Base-by-base conservation (phyloP, 2,329 filamentous ascomycete genomes). In the Pyricularia grisea region DNA sequence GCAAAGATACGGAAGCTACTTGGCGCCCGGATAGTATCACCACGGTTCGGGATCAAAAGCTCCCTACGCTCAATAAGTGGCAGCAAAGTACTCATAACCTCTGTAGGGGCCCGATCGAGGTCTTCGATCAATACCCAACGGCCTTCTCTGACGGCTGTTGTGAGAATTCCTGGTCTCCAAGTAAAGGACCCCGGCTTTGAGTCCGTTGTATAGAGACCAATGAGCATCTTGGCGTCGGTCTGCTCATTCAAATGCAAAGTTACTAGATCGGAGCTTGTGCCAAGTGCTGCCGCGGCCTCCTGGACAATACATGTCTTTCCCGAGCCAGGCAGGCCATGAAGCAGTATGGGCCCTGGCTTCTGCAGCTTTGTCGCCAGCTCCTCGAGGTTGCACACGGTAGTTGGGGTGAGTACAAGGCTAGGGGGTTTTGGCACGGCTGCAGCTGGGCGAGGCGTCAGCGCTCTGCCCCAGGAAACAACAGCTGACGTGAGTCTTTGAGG, bases 61-160 rank as follows among this genome's bases (percentile, higher is more conserved):
- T 97, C 93, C n/a, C 92, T 89, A 70, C 92, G 88, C 79, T 99
- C 95, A 70, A 99, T 94, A 10, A 99, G 84, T 11, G 96, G 95
- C 30, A 99, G 83, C 31, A 99, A 86, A 17, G 94, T 93, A 77
- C 94, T 97, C 78, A 99, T 89, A 66, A 99, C 92, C 78, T 99
- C 95, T 72, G 92, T 94, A 4, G 96, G 95, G 12, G 95, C 95
- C 71, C 94, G 89, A 77, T 99, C 94, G 60, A 99, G 84, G 78
- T 99, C 96, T 78, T 99, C 96, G 70, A 99, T 96, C 72, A 99
- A 84, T 7, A 99, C 92, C 96, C 95, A 99, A 75, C 94, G 87
- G 20, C 95, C 96, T 81, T 99, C 94, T 75, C 87, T 90, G 2
- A 98, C 93, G 50, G 96, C 96, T 33, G 93, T 97, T 0, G 95